phyloP scores from a whole-genome alignment of 2,329 filamentous ascomycete genomes.

The Penicillium sp. region DNA sequence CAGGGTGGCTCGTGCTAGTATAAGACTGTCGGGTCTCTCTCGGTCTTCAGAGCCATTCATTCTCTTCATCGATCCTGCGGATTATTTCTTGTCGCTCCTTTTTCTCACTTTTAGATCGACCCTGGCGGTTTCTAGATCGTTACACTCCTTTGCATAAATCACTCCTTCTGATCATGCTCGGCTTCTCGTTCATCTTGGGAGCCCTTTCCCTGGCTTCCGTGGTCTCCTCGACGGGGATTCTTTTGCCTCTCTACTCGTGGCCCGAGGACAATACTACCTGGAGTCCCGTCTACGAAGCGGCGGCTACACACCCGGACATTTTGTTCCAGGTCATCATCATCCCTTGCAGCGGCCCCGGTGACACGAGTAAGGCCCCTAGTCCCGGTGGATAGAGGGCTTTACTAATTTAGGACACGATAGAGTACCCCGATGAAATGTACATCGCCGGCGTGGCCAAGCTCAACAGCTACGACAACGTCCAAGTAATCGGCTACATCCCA shows the following conservation, averaged over 20 bases:
- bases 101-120: constrained; percentile 1
- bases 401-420: neutral
- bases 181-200: constrained; percentile 6
- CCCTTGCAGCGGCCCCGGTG: constrained; percentile 35
- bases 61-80: neutral
- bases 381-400: neutral
- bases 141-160: constrained; percentile 5
- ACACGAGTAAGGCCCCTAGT: constrained; percentile 5
- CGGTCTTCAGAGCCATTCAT: neutral
- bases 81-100: neutral
- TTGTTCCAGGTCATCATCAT: constrained; percentile 33
- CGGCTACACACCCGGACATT: constrained; percentile 22
- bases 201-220: constrained; percentile 12
- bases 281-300: constrained; percentile 22
- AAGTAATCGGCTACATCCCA: constrained; percentile 44
- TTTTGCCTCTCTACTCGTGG: constrained; percentile 29
- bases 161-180: constrained; percentile 5
- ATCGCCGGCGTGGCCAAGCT: constrained; percentile 35
- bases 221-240: constrained; percentile 15
- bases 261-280: constrained; percentile 22
- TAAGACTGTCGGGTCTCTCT: neutral
- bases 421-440: constrained; percentile 36
- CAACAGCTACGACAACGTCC: constrained; percentile 39
- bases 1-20: neutral
- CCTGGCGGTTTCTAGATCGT: constrained; percentile 10